phyloP scores from a whole-genome alignment of 2,329 filamentous ascomycete species.

The Exserohilum turcica region DNA sequence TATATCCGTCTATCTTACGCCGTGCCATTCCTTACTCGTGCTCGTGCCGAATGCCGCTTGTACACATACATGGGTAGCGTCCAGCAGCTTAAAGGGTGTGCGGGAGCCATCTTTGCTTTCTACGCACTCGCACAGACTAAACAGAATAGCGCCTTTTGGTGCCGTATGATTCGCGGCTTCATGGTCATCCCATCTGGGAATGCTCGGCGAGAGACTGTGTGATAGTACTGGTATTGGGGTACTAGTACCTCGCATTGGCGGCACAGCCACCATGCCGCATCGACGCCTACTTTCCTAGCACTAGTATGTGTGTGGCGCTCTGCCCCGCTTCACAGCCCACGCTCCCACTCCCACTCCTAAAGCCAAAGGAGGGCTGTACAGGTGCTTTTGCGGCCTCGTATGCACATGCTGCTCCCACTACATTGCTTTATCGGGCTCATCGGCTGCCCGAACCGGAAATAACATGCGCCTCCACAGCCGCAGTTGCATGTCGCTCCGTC shows the following conservation, averaged over 20 bases:
- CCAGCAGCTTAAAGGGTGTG: too few species aligned
- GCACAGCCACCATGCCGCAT: constrained; percentile 3
- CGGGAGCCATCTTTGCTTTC: neutral
- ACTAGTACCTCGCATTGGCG: neutral
- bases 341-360: too few species aligned
- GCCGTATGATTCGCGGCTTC: neutral
- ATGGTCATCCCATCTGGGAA: neutral
- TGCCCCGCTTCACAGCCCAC: constrained; percentile 10
- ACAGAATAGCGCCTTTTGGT: too few species aligned
- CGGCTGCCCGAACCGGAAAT: neutral
- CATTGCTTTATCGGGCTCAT: neutral
- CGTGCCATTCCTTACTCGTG: neutral
- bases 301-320: constrained; percentile 11
- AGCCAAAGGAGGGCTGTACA: neutral
- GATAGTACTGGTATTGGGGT: too few species aligned
- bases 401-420: neutral
- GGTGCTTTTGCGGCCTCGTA: neutral
- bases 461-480: constrained; percentile 8
- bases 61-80: neutral
- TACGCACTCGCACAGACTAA: neutral
- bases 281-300: too few species aligned
- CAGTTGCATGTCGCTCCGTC: constrained; percentile 14
- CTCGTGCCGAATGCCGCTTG: neutral
- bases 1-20: too few species aligned
- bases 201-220: neutral